Evolutionary conservation across 805 yeast species (phyloP).

Genomic region (Candida broadrunensis): DNA sequence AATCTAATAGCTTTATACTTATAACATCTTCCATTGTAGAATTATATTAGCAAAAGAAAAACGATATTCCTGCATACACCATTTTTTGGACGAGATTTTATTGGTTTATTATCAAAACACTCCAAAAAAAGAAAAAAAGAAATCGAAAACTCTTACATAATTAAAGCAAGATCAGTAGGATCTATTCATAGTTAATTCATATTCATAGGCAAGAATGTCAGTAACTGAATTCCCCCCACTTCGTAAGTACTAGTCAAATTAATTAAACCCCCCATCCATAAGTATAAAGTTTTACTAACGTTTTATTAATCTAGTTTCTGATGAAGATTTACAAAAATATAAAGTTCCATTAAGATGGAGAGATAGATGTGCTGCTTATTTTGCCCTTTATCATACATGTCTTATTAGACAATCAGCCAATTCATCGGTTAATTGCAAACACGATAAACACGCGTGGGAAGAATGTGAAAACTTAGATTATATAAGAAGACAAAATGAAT

Average conservation of each 20-base stretch:
- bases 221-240: slow-evolving; percentile 43
- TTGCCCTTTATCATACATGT: slow-evolving; percentile 43
- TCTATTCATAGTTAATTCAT: no score
- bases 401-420: slow-evolving; percentile 43
- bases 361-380: slow-evolving; percentile 73
- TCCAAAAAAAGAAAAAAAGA: not conserved
- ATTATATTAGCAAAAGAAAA: no score
- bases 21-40: no score
- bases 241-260: slow-evolving; percentile 37
- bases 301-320: slow-evolving; percentile 50
- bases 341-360: slow-evolving; percentile 77
- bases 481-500: slow-evolving; percentile 73
- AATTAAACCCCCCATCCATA: not conserved
- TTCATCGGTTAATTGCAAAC: slow-evolving; percentile 54
- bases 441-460: slow-evolving; percentile 81
- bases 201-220: slow-evolving; percentile 17
- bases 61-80: no score
- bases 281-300: slow-evolving; percentile 5
- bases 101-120: no score
- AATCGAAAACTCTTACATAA: not conserved
- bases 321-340: slow-evolving; percentile 78
- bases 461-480: slow-evolving; percentile 82
- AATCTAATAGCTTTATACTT: no score
- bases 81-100: slow-evolving; percentile 6
- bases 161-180: no score